Evolutionary conservation across 768 basidiomycete genomes (phyloP), one percentile per base, ranked within the genome.

Genomic region (Hortiboletus campestris): DNA sequence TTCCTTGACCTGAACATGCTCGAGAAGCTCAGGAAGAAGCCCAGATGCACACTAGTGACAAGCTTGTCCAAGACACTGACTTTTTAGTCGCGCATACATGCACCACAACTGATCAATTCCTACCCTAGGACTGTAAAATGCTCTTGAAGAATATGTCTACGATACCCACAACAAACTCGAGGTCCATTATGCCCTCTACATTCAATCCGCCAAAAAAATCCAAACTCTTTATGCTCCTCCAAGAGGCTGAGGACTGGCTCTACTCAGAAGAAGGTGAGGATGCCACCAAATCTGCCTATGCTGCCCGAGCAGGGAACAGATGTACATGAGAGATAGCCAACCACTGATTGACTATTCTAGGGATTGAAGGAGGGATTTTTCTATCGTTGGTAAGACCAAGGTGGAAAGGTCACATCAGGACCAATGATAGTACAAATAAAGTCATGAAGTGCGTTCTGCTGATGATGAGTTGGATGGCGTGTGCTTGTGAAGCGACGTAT

Each of bases 141-240:
- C 95, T 4, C 85, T 99, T 12, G 96, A 99, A 76, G 97, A 98
- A 76, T 98, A 96, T 77, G 89, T 98, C 54, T 98, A 98, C 75
- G 96, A 98, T 72, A 94, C 82, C 67, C 90, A 94, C 38, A 78
- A 84, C 73, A 96, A 97, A 77, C 83, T 98, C 57, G 95, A 98
- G 36, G 91, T 88, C 44, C 84, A 88, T 48, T 97, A 91, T 67
- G 85, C 86, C 17, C 46, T 83, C 13, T 98, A 79, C 73, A 89
- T 89, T 49, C 80, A 88, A 66, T 46, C 84, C 0, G 71, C 76
- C 12, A 96, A 98, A 76, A 95, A 94, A 77, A 72, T 82, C 58
- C 2, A 83, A 83, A 57, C 84, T 98, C 36, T 77, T 92, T 29
- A 74, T 67, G 19, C 82, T 85, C 44, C 80, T 95, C 32, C 77